These are phyloP conservation scores for Apium graveolens DNA, from an alignment of 129 eudicot genomes.

Conservation along the genomic window DNA sequence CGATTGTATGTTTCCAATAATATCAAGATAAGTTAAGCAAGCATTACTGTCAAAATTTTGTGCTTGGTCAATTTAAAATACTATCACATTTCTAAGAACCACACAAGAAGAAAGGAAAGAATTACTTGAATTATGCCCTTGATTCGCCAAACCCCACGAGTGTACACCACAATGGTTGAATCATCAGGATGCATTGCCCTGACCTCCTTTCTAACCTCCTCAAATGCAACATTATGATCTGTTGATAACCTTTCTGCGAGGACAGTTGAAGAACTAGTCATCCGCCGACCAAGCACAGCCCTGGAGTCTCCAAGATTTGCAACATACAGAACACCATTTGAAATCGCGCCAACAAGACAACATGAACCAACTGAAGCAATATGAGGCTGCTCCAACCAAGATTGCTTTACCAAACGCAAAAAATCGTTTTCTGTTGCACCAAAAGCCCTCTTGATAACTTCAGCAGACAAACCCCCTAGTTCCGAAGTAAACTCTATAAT, in stretches of 20 bases:
- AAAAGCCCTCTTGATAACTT: conserved; percentile 52
- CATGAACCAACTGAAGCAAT: conserved; percentile 64
- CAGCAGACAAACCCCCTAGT: conserved; percentile 54
- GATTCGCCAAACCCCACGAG: conserved; percentile 69
- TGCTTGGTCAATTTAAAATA: background rate
- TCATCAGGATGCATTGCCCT: conserved; percentile 76
- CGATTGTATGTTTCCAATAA: background rate
- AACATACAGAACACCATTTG: conserved; percentile 51
- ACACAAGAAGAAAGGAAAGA: background rate
- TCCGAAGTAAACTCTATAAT: conserved; percentile 43
- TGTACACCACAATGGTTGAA: conserved; percentile 44
- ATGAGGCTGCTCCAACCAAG: conserved; percentile 52
- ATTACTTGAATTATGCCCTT: conserved; percentile 77
- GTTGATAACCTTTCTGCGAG: conserved; percentile 58
- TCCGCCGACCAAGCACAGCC: conserved; percentile 58
- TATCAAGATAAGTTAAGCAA: background rate
- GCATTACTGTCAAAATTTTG: background rate
- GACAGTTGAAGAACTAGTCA: conserved; percentile 28
- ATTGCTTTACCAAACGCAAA: conserved; percentile 40
- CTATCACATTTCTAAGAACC: background rate
- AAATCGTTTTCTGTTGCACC: conserved; percentile 55
- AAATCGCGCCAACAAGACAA: conserved; percentile 58
- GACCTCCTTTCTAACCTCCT: conserved; percentile 63
- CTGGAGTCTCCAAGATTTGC: conserved; percentile 74
- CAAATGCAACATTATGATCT: conserved; percentile 65